phyloP scores from a whole-genome alignment of 2,329 filamentous ascomycete species.

The Fusarium compactum region DNA sequence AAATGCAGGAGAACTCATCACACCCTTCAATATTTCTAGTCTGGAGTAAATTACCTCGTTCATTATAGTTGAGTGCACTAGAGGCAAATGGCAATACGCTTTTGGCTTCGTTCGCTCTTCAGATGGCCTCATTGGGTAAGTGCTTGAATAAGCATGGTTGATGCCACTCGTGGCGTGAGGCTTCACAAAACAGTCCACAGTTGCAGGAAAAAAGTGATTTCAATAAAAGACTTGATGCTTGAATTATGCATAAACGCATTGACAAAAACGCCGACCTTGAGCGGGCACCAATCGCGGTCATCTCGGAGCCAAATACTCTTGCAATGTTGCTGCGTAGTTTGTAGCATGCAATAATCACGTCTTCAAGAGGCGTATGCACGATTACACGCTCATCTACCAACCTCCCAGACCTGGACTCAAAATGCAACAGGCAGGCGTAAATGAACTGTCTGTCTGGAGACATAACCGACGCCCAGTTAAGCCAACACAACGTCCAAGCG shows the following conservation, averaged over 20 bases:
- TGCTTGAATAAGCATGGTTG: background rate
- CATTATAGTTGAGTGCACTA: too few species aligned
- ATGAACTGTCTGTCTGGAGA: too few species aligned
- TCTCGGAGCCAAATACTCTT: background rate
- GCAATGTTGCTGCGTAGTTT: background rate
- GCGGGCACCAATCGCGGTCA: slow-evolving; percentile 7
- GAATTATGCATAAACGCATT: background rate
- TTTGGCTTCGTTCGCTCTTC: background rate
- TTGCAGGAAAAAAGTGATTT: background rate
- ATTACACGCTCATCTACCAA: background rate
- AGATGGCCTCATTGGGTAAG: background rate
- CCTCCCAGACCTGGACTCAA: too few species aligned
- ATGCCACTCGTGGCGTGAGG: background rate
- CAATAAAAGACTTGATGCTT: background rate
- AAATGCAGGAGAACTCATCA: background rate
- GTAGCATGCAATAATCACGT: background rate
- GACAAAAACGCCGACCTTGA: background rate
- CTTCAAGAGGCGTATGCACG: background rate
- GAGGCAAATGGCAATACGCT: background rate
- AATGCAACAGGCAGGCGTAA: too few species aligned
- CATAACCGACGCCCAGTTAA: too few species aligned
- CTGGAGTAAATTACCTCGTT: background rate
- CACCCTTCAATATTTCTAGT: background rate
- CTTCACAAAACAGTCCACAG: background rate
- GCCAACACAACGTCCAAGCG: background rate